A percentile compares a stretch with the other conserved stretches of the same genome.
Evolutionary conservation across 441 rosid species (phyloP).

Genomic region (Cnidoscolus chayamansa): DNA sequence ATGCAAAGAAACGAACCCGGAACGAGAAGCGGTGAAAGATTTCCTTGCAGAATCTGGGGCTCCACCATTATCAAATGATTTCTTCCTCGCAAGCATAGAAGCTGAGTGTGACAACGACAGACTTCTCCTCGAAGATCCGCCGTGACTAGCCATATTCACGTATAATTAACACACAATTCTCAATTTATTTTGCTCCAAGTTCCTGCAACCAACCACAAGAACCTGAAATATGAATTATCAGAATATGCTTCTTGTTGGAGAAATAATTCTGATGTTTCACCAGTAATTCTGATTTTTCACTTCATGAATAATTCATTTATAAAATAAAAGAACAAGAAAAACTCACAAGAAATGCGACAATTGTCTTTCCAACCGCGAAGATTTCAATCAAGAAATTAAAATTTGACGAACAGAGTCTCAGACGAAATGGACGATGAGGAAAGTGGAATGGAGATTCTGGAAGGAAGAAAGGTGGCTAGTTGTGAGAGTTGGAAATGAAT

Average conservation of each 20-base stretch:
- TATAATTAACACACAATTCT: neutral
- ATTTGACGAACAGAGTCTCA: neutral
- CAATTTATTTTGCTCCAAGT: neutral
- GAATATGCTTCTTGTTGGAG: neutral
- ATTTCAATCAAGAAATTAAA: conserved; percentile 5
- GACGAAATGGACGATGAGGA: neutral
- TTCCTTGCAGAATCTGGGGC: conserved; percentile 44
- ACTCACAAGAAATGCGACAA: no score
- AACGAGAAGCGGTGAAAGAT: conserved; percentile 56
- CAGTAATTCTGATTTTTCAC: neutral
- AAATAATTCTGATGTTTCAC: neutral
- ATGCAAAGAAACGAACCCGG: conserved; percentile 43
- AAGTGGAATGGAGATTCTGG: neutral
- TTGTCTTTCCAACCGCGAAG: neutral
- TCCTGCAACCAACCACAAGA: conserved; percentile 1
- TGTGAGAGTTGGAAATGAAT: neutral
- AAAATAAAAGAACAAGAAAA: neutral
- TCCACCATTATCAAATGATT: conserved; percentile 47
- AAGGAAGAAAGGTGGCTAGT: neutral
- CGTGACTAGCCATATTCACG: conserved; percentile 64
- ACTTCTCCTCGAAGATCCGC: conserved; percentile 67
- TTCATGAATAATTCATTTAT: neutral
- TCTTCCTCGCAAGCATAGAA: conserved; percentile 48
- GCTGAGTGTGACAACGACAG: conserved; percentile 48
- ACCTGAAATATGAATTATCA: neutral